Percentiles rank a stretch among this genome's conserved stretches.
Evolutionary conservation across 495 filamentous ascomycete genomes (phyloP).

Genomic region (Antarctomyces pellizariae): DNA sequence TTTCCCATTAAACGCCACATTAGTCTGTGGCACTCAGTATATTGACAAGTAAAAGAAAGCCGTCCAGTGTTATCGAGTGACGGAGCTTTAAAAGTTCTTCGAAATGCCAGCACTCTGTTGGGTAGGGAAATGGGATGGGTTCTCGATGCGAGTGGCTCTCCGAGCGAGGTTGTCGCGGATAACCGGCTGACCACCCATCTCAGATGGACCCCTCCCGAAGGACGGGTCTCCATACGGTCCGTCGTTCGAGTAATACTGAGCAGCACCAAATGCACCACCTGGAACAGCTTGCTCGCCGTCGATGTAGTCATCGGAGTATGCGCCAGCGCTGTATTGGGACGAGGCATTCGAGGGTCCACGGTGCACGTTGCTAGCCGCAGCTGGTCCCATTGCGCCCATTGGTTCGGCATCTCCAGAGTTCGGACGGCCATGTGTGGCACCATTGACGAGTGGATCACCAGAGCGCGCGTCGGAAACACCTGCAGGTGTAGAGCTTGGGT

Average conservation of each 20-base stretch:
- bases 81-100: slow-evolving; percentile 96
- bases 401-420: slow-evolving; percentile 48
- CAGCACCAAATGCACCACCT: slow-evolving; percentile 21
- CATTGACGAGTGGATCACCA: slow-evolving; percentile 38
- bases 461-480: slow-evolving; percentile 53
- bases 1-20: too few relatives aligned
- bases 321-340: slow-evolving; percentile 72
- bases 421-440: slow-evolving; percentile 19
- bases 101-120: slow-evolving; percentile 85
- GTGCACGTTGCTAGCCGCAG: slow-evolving; percentile 46
- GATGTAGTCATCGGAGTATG: slow-evolving; percentile 60
- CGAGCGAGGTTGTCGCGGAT: slow-evolving; percentile 85
- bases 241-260: slow-evolving; percentile 23
- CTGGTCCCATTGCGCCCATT: slow-evolving; percentile 53
- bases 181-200: slow-evolving; percentile 39
- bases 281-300: slow-evolving; percentile 43
- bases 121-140: slow-evolving; percentile 61
- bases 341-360: slow-evolving; percentile 92
- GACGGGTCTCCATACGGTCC: slow-evolving; percentile 24
- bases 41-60: too few relatives aligned
- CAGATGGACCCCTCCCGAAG: slow-evolving; percentile 8
- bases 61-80: too few relatives aligned
- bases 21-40: too few relatives aligned
- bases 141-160: slow-evolving; percentile 85
- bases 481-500: slow-evolving; percentile 46